phyloP scores from a whole-genome alignment of 208 protist species.

The Acanthamoeba sp. region DNA sequence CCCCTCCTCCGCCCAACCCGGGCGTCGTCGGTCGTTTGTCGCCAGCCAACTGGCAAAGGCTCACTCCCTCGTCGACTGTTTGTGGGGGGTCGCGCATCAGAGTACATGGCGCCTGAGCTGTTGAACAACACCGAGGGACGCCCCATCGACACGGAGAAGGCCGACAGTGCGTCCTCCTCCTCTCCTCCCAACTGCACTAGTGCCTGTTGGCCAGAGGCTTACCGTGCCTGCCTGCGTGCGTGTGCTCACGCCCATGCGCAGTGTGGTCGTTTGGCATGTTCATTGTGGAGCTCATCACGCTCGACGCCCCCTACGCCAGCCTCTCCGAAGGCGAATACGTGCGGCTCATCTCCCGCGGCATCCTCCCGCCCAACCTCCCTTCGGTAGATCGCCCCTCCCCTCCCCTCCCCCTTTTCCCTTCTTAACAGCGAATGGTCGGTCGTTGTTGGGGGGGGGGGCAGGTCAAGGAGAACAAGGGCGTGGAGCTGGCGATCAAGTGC shows the following conservation, averaged over 20 bases:
- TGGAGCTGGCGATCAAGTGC: conserved; percentile 45
- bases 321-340: conserved; percentile 20
- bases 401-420: neutral
- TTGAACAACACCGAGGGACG: conserved; percentile 51
- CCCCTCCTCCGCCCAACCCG: neutral
- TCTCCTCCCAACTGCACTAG: neutral
- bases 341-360: conserved; percentile 9
- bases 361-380: neutral
- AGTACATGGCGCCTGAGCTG: conserved; percentile 53
- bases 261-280: conserved; percentile 74
- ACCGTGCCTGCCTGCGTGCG: no score
- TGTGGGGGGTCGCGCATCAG: no score
- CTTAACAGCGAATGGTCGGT: neutral
- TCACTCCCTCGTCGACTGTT: no score
- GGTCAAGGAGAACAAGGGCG: conserved; percentile 35
- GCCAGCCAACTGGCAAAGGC: no score
- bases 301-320: conserved; percentile 25
- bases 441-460: neutral
- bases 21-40: no score
- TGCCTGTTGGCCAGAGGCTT: neutral
- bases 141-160: conserved; percentile 18
- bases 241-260: neutral
- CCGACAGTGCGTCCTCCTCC: neutral
- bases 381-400: neutral
- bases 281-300: conserved; percentile 59